Percentiles rank a stretch among this genome's conserved stretches.
Conservation (phyloP, 306 rosid species). For the Pachyrhizus erosus region DNA sequence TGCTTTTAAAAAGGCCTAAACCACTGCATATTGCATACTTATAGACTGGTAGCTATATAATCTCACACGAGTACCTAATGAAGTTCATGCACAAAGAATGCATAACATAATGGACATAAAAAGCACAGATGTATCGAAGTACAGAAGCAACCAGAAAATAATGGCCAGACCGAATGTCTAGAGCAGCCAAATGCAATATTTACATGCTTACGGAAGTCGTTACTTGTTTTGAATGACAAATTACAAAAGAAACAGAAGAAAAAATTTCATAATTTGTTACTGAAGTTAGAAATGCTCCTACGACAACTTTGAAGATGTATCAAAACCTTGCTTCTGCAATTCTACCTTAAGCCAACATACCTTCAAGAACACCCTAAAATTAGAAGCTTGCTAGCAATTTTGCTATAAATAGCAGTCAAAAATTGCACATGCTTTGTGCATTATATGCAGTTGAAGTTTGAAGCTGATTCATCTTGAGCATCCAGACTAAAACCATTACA, state of each 20-base stretch:
- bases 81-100: slow-evolving; percentile 40
- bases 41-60: background rate
- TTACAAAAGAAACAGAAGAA: slow-evolving; percentile 33
- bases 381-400: slow-evolving; percentile 64
- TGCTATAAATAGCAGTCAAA: slow-evolving; percentile 60
- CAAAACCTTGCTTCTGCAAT: slow-evolving; percentile 65
- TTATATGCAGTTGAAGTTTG: slow-evolving; percentile 51
- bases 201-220: slow-evolving; percentile 64
- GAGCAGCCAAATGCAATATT: slow-evolving; percentile 72
- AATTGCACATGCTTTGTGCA: slow-evolving; percentile 67
- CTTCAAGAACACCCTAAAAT: slow-evolving; percentile 58
- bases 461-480: slow-evolving; percentile 47
- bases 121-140: slow-evolving; percentile 40
- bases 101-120: slow-evolving; percentile 36
- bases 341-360: slow-evolving; percentile 57
- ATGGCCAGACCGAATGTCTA: slow-evolving; percentile 66
- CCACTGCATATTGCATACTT: background rate
- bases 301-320: slow-evolving; percentile 54
- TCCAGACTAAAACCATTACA: slow-evolving; percentile 50
- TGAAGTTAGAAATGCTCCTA: slow-evolving; percentile 70
- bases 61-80: slow-evolving; percentile 26
- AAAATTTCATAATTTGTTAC: slow-evolving; percentile 53
- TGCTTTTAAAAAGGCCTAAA: background rate
- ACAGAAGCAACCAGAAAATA: slow-evolving; percentile 59
- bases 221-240: slow-evolving; percentile 45